Evolutionary conservation across 176 grass and related monocot species (phyloP).

Genomic region (Thalia dealbata): DNA sequence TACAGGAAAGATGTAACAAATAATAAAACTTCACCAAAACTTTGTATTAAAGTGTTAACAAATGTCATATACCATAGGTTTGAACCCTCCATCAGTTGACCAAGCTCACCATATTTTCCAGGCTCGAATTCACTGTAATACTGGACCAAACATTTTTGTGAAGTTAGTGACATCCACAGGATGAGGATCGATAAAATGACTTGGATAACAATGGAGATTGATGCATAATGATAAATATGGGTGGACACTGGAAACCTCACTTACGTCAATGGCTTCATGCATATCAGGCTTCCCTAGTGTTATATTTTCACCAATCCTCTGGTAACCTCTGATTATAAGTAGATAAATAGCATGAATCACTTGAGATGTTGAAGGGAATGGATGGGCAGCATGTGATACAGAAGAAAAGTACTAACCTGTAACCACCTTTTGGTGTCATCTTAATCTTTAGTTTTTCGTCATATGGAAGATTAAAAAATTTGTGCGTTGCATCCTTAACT

Average conservation of each 20-base stretch:
- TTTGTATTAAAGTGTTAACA: slow-evolving; percentile 2
- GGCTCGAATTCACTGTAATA: slow-evolving; percentile 59
- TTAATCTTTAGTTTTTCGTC: slow-evolving; percentile 93
- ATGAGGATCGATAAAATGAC: not conserved
- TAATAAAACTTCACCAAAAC: too few relatives aligned
- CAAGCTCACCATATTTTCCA: slow-evolving; percentile 54
- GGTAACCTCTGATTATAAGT: slow-evolving; percentile 53
- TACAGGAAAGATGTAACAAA: too few relatives aligned
- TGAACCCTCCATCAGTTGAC: slow-evolving; percentile 69
- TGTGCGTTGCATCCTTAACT: slow-evolving; percentile 50
- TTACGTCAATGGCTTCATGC: slow-evolving; percentile 98
- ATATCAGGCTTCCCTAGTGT: slow-evolving; percentile 90
- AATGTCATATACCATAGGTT: slow-evolving; percentile 61
- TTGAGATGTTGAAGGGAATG: not conserved
- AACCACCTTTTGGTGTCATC: slow-evolving; percentile 63
- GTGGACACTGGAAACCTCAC: slow-evolving; percentile 20
- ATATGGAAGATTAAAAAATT: slow-evolving; percentile 64
- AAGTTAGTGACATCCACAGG: not conserved
- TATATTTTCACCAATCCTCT: slow-evolving; percentile 69
- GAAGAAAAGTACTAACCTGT: slow-evolving; percentile 41
- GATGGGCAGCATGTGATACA: not conserved
- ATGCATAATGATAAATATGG: not conserved
- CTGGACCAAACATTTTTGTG: slow-evolving; percentile 18
- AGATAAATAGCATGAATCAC: not conserved
- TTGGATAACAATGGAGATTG: not conserved